Conservation (phyloP, 495 filamentous ascomycete genomes). For the Penicillium cosmopolitanum region DNA sequence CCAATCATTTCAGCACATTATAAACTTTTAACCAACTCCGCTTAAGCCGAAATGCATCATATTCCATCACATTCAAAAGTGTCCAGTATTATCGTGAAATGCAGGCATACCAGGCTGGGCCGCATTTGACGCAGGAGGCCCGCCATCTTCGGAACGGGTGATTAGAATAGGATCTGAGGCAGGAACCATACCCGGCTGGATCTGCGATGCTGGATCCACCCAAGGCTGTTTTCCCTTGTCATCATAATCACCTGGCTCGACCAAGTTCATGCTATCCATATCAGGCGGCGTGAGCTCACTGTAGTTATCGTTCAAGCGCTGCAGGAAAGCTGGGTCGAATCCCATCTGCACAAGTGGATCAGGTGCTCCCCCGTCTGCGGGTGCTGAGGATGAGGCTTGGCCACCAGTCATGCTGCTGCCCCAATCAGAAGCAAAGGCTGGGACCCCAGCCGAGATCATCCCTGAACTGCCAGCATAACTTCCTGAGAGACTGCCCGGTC, state of each 20-base stretch:
- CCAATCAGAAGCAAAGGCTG: slow-evolving; percentile 44
- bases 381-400: slow-evolving; percentile 39
- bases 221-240: slow-evolving; percentile 23
- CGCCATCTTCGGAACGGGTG: slow-evolving; percentile 21
- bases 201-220: slow-evolving; percentile 17
- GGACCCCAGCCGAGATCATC: slow-evolving; percentile 34
- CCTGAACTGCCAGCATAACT: slow-evolving; percentile 46
- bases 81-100: slow-evolving; percentile 12
- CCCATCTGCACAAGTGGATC: slow-evolving; percentile 49
- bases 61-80: slow-evolving; percentile 17
- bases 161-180: slow-evolving; percentile 20
- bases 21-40: slow-evolving; percentile 15
- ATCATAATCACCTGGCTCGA: slow-evolving; percentile 13
- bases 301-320: slow-evolving; percentile 43
- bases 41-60: slow-evolving; percentile 7
- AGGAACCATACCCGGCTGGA: slow-evolving; percentile 20
- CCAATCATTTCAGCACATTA: slow-evolving; percentile 1
- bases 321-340: slow-evolving; percentile 48
- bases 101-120: slow-evolving; percentile 23
- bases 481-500: slow-evolving; percentile 42
- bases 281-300: slow-evolving; percentile 33
- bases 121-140: slow-evolving; percentile 24
- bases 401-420: slow-evolving; percentile 34
- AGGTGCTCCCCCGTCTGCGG: slow-evolving; percentile 29
- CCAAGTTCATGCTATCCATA: slow-evolving; percentile 29